Conservation (phyloP, 495 filamentous ascomycete species). For the Recurvomyces mirabilis region DNA sequence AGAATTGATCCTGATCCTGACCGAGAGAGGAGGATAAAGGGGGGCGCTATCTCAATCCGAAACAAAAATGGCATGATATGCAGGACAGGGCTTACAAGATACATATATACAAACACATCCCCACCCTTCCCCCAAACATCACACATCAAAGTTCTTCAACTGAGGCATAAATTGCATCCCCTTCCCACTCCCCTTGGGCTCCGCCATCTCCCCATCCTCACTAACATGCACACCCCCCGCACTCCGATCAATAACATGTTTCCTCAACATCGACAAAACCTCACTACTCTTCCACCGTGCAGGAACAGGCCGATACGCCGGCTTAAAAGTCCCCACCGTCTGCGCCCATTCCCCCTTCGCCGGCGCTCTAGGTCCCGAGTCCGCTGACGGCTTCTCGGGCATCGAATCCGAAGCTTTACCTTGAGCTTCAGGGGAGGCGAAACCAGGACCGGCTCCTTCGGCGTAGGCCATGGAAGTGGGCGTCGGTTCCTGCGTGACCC, state of each 20-base stretch:
- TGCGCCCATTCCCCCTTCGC: constrained; percentile 81
- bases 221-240: constrained; percentile 25
- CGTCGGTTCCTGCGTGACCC: constrained; percentile 83
- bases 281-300: constrained; percentile 70
- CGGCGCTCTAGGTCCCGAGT: constrained; percentile 17
- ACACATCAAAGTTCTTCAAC: constrained; percentile 30
- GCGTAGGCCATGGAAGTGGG: constrained; percentile 33
- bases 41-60: no score
- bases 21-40: no score
- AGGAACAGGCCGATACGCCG: constrained; percentile 85
- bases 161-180: constrained; percentile 35
- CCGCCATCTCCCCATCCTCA: constrained; percentile 18
- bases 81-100: no score
- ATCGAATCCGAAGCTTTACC: constrained; percentile 25
- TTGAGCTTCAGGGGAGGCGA: constrained; percentile 27
- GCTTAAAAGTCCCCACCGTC: constrained; percentile 87
- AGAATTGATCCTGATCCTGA: no score
- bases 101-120: no score
- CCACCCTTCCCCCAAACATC: no score
- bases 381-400: constrained; percentile 19
- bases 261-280: constrained; percentile 61
- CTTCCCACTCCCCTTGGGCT: constrained; percentile 19
- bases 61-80: no score
- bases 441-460: constrained; percentile 28
- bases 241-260: constrained; percentile 53